phyloP scores from a whole-genome alignment of 352 stramenopile species.

The Phytopythium boreale region DNA sequence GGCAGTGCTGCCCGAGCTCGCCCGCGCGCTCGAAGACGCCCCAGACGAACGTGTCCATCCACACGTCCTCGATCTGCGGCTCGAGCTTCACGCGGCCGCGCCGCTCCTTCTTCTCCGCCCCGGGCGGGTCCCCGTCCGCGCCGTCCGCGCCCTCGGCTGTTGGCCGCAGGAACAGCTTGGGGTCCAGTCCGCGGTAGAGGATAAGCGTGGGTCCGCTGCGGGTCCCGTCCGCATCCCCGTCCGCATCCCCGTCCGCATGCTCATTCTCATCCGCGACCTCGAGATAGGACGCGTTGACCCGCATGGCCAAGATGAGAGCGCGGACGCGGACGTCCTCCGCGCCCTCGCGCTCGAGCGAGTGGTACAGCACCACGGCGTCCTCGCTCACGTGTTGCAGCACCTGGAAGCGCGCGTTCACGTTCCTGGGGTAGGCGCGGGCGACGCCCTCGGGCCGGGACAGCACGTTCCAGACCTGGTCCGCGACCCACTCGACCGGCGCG shows the following conservation, averaged over 20 bases:
- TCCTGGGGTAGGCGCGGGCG: slow-evolving; percentile 46
- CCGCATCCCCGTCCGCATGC: slow-evolving; percentile 2
- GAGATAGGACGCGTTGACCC: slow-evolving; percentile 28
- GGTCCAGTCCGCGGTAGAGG: slow-evolving; percentile 54
- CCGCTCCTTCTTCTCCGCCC: slow-evolving; percentile 35
- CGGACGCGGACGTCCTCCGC: slow-evolving; percentile 46
- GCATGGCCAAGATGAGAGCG: slow-evolving; percentile 57
- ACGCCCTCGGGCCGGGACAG: slow-evolving; percentile 43
- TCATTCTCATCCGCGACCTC: too few relatives aligned
- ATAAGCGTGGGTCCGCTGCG: slow-evolving; percentile 20
- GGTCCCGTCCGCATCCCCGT: neutral
- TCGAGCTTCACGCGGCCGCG: slow-evolving; percentile 52
- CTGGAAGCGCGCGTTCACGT: slow-evolving; percentile 57
- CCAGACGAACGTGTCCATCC: slow-evolving; percentile 75
- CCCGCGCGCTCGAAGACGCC: slow-evolving; percentile 47
- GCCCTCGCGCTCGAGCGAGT: slow-evolving; percentile 55
- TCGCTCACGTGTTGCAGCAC: slow-evolving; percentile 57
- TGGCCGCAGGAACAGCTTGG: slow-evolving; percentile 45
- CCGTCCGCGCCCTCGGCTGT: slow-evolving; percentile 21
- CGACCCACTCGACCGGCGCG: slow-evolving; percentile 32
- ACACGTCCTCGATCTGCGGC: slow-evolving; percentile 49
- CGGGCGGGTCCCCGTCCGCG: slow-evolving; percentile 10
- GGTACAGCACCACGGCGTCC: slow-evolving; percentile 64
- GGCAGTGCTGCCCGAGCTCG: slow-evolving; percentile 35
- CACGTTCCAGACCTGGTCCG: slow-evolving; percentile 41